Conservation (phyloP, 139 green algal species). For the Nannochloris sp. region DNA sequence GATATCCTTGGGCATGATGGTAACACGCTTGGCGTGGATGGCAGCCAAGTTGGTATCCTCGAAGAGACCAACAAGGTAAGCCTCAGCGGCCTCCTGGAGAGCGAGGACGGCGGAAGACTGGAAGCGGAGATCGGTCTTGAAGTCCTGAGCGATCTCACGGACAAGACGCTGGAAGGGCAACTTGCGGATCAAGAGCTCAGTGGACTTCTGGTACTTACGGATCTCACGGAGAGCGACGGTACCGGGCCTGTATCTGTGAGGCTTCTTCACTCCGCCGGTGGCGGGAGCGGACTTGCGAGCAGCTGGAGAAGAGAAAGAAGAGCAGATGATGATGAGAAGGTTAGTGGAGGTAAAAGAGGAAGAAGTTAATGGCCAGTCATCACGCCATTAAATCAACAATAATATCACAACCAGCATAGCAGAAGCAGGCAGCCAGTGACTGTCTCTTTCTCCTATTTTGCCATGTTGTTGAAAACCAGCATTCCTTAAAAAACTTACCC, state of each 20-base stretch:
- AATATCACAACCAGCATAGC: no score
- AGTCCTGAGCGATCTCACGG: conserved; percentile 97
- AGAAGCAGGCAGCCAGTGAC: no score
- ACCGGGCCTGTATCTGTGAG: conserved; percentile 81
- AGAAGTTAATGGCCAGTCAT: no score
- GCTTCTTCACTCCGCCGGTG: conserved; percentile 86
- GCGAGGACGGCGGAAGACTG: conserved; percentile 88
- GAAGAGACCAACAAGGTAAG: conserved; percentile 97
- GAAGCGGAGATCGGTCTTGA: conserved; percentile 99
- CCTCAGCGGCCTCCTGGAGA: conserved; percentile 94
- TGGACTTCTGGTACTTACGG: conserved; percentile 92
- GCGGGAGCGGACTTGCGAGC: conserved; percentile 85
- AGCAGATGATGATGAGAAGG: not conserved
- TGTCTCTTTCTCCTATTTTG: no score
- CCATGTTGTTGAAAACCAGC: no score
- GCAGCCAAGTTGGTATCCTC: conserved; percentile 97
- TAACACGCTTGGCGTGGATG: conserved; percentile 92
- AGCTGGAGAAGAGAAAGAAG: conserved; percentile 42
- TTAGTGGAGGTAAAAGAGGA: no score
- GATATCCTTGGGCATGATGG: conserved; percentile 73
- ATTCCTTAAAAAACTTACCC: conserved; percentile 11
- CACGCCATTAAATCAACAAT: no score
- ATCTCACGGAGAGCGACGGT: conserved; percentile 90
- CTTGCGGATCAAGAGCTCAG: conserved; percentile 93
- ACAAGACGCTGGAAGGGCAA: conserved; percentile 95